Evolutionary conservation across 495 filamentous ascomycete species (phyloP), one percentile per base, ranked within the genome.

Genomic region (Hyaloscypha hepaticicola): DNA sequence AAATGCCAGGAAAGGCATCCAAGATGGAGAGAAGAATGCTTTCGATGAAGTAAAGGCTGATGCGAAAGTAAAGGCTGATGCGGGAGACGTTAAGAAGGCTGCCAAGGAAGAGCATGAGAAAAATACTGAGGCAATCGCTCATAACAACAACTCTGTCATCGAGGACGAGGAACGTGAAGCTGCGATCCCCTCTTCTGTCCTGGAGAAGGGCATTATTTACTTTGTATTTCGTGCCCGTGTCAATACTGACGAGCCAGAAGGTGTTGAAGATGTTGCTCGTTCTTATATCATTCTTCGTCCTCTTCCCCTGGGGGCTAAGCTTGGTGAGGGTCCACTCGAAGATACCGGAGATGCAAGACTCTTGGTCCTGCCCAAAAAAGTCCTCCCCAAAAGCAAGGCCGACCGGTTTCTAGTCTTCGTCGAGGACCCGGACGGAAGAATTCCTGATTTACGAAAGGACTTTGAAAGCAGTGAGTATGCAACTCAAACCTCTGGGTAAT

Each of bases 161-260:
- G 52, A 64, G 29, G 61, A 70, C 51, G 25, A 55, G 38, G 70
- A 81, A 68, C 81, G 81, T 67, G 87, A 84, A 70, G 78, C 81
- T 60, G 75, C 68, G 1, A 78, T 87, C 6, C 85, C 92, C 0
- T 88, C 89, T n/a, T 91, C 78, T 60, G 86, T 95, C 28, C 79
- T 96, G 12, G 94, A 98, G 71, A 97, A 96, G 69, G 94, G 93
- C 3, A 83, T 96, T 67, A 90, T 98, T 67, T 97, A 96, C 79
- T 96, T 97, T 83, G 96, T 97, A 79, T 88, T 87, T 72, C 88
- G 92, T 49, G 85, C 85, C 11, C 87, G 91, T 26, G 91, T 96
- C 58, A 83, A 83, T 60, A 81, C 90, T 22, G 83, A 91, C 14
- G 83, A 92, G 12, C 88, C 93, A 11, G 80, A 87, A n/a, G 75